Conservation (phyloP, 2,329 filamentous ascomycete genomes). For the Aspergillus sp. region DNA sequence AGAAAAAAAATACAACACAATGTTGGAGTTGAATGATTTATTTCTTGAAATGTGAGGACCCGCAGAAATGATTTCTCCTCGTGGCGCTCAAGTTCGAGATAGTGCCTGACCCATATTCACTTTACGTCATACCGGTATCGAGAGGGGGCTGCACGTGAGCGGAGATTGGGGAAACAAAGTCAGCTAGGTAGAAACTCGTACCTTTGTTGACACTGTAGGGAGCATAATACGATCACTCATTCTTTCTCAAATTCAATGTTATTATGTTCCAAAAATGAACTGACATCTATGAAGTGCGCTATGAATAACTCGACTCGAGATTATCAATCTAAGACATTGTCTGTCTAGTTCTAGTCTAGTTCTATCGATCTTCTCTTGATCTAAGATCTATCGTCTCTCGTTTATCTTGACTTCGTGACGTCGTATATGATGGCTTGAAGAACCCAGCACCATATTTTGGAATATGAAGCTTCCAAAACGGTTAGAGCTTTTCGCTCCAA, state of each 20-base stretch:
- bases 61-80: not conserved
- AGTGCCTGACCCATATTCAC: not conserved
- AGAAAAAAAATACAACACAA: not conserved
- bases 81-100: not conserved
- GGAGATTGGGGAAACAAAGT: not conserved
- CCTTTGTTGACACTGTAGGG: not conserved
- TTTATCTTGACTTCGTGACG: constrained; percentile 31
- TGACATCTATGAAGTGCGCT: not conserved
- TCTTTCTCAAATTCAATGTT: not conserved
- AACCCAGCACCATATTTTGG: not conserved
- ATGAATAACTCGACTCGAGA: not conserved
- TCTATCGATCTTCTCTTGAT: not conserved
- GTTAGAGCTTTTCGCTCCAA: constrained; percentile 39
- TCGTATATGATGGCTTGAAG: constrained; percentile 18
- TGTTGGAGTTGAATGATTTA: too few species aligned
- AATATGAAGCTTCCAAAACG: not conserved
- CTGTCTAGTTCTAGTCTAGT: constrained; percentile 5
- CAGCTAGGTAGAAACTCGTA: not conserved
- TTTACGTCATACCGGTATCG: not conserved
- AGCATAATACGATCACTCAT: not conserved
- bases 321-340: not conserved
- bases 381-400: constrained; percentile 2
- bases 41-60: not conserved
- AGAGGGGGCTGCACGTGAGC: not conserved
- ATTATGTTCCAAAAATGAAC: not conserved